Conservation (phyloP, 2,329 filamentous ascomycete species). For the Clonostachys byssicola region DNA sequence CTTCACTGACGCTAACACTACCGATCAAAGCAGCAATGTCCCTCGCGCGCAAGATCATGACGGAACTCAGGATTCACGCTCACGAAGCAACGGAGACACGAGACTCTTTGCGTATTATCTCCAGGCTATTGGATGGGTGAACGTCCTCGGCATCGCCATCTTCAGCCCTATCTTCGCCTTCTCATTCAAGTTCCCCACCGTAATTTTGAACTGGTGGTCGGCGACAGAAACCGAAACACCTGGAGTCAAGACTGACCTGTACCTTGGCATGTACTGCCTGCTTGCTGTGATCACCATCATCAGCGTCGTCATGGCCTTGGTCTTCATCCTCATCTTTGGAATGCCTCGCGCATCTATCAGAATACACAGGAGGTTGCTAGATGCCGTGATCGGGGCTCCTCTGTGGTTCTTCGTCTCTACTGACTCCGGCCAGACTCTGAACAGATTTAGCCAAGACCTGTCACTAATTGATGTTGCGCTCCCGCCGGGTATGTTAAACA, state of each 20-base stretch:
- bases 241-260: constrained; percentile 10
- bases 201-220: constrained; percentile 39
- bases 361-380: constrained; percentile 19
- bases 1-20: no score
- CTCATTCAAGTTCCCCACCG: constrained; percentile 14
- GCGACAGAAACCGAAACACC: constrained; percentile 15
- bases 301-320: constrained; percentile 4
- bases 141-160: neutral
- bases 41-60: neutral
- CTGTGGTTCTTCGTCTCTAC: constrained; percentile 33
- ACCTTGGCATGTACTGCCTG: constrained; percentile 21
- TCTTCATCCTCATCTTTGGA: constrained; percentile 6
- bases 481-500: constrained; percentile 29
- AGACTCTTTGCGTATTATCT: neutral
- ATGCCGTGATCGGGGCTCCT: constrained; percentile 30
- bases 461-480: constrained; percentile 33
- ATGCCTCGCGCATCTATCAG: constrained; percentile 12
- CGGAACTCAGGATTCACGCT: constrained; percentile 13
- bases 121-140: neutral
- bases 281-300: constrained; percentile 4
- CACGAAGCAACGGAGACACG: neutral
- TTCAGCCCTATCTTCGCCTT: constrained; percentile 11
- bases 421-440: constrained; percentile 33
- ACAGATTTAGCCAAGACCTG: constrained; percentile 40
- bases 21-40: neutral